phyloP scores from a whole-genome alignment of 139 green algal species.

The Bryopsis sp. region DNA sequence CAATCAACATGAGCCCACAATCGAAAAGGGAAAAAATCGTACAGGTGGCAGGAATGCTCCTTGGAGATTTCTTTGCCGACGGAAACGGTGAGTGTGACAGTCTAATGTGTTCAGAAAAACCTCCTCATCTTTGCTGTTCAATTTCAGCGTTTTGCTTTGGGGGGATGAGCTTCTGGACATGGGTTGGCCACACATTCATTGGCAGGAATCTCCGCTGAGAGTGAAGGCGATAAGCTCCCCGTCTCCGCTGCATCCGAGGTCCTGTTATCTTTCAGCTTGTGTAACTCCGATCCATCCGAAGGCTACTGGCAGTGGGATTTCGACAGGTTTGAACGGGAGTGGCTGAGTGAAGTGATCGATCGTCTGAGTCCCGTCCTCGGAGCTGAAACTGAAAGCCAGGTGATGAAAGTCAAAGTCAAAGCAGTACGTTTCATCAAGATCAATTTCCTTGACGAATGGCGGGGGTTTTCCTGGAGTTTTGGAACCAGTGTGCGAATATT shows the following conservation, averaged over 20 bases:
- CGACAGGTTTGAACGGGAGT: conserved; percentile 13
- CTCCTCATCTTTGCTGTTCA: too few species aligned
- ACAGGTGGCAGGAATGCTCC: too few species aligned
- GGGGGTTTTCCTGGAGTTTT: neutral
- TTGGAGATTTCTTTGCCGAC: too few species aligned
- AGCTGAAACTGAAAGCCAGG: conserved; percentile 23
- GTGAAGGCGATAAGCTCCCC: too few species aligned
- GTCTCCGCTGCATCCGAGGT: conserved; percentile 16
- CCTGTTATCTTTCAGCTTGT: conserved; percentile 31
- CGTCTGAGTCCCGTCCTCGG: conserved; percentile 17
- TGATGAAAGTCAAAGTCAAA: neutral
- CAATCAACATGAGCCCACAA: too few species aligned
- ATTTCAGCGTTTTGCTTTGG: too few species aligned
- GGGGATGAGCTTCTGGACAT: too few species aligned
- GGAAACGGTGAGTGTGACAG: too few species aligned
- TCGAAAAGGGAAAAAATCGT: too few species aligned
- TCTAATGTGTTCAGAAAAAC: too few species aligned
- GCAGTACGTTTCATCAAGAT: neutral
- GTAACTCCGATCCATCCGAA: conserved; percentile 23
- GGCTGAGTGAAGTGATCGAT: conserved; percentile 17
- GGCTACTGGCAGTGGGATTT: conserved; percentile 25
- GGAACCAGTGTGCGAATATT: neutral
- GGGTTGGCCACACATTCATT: too few species aligned
- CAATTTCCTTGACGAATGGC: neutral
- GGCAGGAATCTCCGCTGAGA: too few species aligned